Evolutionary conservation across 305 asterid species (phyloP).

Genomic region (Fraxinus albicans): DNA sequence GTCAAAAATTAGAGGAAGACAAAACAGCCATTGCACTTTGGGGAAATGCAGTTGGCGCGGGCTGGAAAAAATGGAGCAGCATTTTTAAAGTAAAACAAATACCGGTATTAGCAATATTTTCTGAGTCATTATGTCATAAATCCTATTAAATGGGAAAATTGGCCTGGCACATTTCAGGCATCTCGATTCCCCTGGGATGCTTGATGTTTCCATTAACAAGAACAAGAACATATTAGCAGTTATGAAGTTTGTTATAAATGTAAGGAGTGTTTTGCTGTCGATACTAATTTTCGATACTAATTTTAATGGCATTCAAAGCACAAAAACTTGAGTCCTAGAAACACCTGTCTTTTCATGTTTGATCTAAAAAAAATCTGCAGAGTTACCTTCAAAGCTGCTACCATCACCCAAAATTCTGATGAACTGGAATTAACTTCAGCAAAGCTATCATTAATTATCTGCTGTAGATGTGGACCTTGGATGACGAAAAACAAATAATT

Average conservation of each 20-base stretch:
- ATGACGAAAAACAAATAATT: slow-evolving; percentile 25
- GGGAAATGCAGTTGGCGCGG: neutral
- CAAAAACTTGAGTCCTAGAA: neutral
- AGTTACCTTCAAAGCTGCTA: slow-evolving; percentile 85
- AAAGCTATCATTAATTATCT: slow-evolving; percentile 63
- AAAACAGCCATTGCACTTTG: neutral
- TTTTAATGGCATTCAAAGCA: neutral
- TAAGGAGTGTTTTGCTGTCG: slow-evolving; percentile 1
- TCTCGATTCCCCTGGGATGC: neutral
- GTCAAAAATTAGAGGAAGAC: neutral
- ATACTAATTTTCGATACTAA: neutral
- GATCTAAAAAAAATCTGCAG: neutral
- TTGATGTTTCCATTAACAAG: neutral
- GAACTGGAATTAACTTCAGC: slow-evolving; percentile 73
- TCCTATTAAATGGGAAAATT: neutral
- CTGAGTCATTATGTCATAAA: neutral
- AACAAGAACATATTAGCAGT: neutral
- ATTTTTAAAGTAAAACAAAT: neutral
- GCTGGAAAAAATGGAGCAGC: neutral
- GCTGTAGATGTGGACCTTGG: slow-evolving; percentile 64
- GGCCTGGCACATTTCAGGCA: neutral
- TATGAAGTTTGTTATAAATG: neutral
- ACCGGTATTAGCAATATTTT: neutral
- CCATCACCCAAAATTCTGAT: slow-evolving; percentile 91
- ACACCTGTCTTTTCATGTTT: neutral